Conservation (phyloP, 805 yeast species). For the Lachancea mirantina region DNA sequence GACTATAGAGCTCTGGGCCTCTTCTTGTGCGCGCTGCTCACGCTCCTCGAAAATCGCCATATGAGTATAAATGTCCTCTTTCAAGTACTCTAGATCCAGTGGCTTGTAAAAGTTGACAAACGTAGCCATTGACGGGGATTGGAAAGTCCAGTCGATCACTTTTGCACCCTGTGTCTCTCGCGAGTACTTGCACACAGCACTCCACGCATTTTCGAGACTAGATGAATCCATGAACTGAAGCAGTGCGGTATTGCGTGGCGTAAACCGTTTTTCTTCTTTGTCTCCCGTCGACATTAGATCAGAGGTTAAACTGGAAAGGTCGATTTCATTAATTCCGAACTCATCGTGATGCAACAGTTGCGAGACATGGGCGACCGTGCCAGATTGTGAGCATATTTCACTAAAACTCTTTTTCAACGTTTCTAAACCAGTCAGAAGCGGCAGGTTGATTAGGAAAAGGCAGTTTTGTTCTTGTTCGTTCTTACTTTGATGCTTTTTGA, state of each 20-base stretch:
- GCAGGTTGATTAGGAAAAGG: constrained; percentile 72
- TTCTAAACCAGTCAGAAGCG: constrained; percentile 49
- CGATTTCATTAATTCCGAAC: constrained; percentile 40
- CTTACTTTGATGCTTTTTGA: constrained; percentile 54
- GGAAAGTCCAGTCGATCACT: constrained; percentile 32
- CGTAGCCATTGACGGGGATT: constrained; percentile 33
- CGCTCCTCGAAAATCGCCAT: constrained; percentile 61
- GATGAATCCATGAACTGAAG: constrained; percentile 68
- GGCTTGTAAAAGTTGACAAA: constrained; percentile 40
- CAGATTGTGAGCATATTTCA: constrained; percentile 37
- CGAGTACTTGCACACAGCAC: constrained; percentile 55
- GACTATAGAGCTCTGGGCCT: constrained; percentile 51
- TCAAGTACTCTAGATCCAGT: constrained; percentile 43
- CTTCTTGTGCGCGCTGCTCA: constrained; percentile 56
- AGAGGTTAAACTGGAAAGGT: constrained; percentile 53
- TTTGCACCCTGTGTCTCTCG: constrained; percentile 35
- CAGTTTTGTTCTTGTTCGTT: constrained; percentile 42
- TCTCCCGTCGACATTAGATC: constrained; percentile 38
- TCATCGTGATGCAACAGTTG: constrained; percentile 37
- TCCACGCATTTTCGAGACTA: constrained; percentile 44
- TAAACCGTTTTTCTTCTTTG: constrained; percentile 32
- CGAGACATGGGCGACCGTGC: constrained; percentile 58
- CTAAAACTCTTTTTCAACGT: constrained; percentile 51
- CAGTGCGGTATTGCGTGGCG: constrained; percentile 70
- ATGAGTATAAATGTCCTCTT: constrained; percentile 49